phyloP scores from a whole-genome alignment of 1,284 basidiomycete genomes.

The Kalmanozyma brasiliensis region DNA sequence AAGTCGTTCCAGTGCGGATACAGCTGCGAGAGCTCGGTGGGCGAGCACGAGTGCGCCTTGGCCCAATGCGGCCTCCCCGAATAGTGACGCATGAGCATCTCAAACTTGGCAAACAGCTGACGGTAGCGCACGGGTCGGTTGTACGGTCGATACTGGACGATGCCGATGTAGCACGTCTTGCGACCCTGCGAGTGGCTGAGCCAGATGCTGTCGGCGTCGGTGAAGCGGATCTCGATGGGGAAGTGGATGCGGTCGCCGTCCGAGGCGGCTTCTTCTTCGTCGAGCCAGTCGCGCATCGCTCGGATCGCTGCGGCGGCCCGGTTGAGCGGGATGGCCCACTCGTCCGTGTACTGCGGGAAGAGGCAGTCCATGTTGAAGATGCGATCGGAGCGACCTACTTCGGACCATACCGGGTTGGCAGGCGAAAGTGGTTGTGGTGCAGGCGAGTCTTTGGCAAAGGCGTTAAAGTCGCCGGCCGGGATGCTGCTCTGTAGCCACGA shows the following conservation, averaged over 20 bases:
- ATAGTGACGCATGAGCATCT: slow-evolving; percentile 78
- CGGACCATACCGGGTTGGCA: slow-evolving; percentile 33
- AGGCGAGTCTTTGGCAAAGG: slow-evolving; percentile 36
- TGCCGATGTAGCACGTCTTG: slow-evolving; percentile 91
- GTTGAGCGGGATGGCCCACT: slow-evolving; percentile 87
- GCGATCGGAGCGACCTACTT: slow-evolving; percentile 56
- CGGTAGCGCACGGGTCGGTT: slow-evolving; percentile 87
- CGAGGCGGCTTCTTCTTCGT: slow-evolving; percentile 74
- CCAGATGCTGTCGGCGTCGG: slow-evolving; percentile 90
- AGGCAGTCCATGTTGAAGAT: slow-evolving; percentile 68
- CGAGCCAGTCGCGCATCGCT: slow-evolving; percentile 81
- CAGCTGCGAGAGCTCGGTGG: slow-evolving; percentile 75
- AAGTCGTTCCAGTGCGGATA: slow-evolving; percentile 90
- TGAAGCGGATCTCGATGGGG: slow-evolving; percentile 91
- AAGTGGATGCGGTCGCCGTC: slow-evolving; percentile 87
- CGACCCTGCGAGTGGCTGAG: slow-evolving; percentile 85
- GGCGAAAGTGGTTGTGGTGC: slow-evolving; percentile 33
- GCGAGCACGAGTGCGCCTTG: slow-evolving; percentile 84
- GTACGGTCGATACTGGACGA: slow-evolving; percentile 94
- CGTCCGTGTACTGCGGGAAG: slow-evolving; percentile 69
- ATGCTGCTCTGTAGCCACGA: slow-evolving; percentile 21
- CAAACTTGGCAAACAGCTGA: slow-evolving; percentile 82
- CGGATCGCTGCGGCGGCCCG: slow-evolving; percentile 74
- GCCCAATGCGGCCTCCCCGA: slow-evolving; percentile 96
- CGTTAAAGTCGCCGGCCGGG: slow-evolving; percentile 23